Evolutionary conservation across 2,329 filamentous ascomycete species (phyloP).

Genomic region (Colletotrichum sp.): DNA sequence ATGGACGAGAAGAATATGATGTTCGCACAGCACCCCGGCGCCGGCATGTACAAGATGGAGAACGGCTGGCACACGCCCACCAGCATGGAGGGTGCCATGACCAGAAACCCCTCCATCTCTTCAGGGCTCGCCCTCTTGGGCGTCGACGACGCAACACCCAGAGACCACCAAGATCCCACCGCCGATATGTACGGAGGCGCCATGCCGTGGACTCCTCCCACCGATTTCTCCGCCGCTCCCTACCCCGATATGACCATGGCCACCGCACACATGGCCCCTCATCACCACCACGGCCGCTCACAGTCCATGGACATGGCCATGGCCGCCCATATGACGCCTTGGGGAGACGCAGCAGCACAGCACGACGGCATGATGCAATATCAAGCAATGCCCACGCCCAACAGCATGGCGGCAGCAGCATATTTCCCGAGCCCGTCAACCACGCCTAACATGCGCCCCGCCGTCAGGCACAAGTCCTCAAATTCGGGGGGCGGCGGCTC

Average conservation of each 20-base stretch:
- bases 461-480: conserved; percentile 23
- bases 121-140: conserved; percentile 35
- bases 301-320: conserved; percentile 41
- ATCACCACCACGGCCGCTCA: conserved; percentile 34
- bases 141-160: conserved; percentile 30
- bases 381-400: conserved; percentile 37
- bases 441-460: conserved; percentile 38
- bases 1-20: conserved; percentile 33
- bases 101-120: conserved; percentile 37
- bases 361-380: conserved; percentile 37
- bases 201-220: conserved; percentile 45
- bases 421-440: conserved; percentile 46
- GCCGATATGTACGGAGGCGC: conserved; percentile 39
- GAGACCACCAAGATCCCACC: conserved; percentile 21
- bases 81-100: conserved; percentile 37
- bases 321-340: conserved; percentile 29
- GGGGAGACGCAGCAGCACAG: conserved; percentile 28
- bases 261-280: conserved; percentile 26
- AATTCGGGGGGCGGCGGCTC: conserved; percentile 29
- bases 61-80: conserved; percentile 43
- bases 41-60: conserved; percentile 41
- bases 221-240: conserved; percentile 35
- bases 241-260: conserved; percentile 38
- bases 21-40: conserved; percentile 29
- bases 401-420: conserved; percentile 34